Evolutionary conservation across 1,284 basidiomycete species (phyloP), one percentile per base, ranked within the genome.

Genomic region (Phellopilus nigrolimitatus): DNA sequence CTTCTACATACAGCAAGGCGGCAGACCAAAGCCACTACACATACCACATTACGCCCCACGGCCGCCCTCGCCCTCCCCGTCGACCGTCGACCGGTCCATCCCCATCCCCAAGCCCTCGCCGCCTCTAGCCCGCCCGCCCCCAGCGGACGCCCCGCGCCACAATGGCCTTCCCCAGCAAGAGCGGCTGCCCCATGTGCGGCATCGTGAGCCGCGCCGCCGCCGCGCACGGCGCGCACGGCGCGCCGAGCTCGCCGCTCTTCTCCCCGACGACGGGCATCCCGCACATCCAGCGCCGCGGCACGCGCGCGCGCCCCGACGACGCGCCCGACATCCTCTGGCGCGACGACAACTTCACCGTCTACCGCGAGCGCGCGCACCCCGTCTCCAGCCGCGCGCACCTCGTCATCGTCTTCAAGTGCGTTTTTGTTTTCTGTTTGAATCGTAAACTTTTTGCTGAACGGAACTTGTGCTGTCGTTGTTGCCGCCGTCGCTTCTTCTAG

Each of bases 271-370:
- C 67, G 71, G 1, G 72, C 76, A 2, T 66, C 72, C 0, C 73
- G 73, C 53, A 67, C 73, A 8, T 58, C 69, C 8, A 67, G 70
- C 48, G 71, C 41, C 21, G 49, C 41, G 21, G 24, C 22, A 27
- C 36, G 44, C 51, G 34, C 7, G 21, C 36, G 34, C 19, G 13
- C 38, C n/a, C 28, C n/a, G 43, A 37, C 73, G 37, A 72, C 67
- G 9, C 69, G 74, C 49, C 74, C 74, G 80, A 86, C 56, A 71
- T 87, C 44, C 70, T 88, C 13, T 86, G 81, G 80, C 75, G 76
- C 55, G 84, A 88, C 62, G 80, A 82, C 54, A 84, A 85, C 65
- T 82, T 88, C 56, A 87, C 84, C 19, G 78, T 74, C 4, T 88
- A 85, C 63, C 72, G 78, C 56, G 84, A 88, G 67, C 80, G 72